A percentile compares a stretch with the other conserved stretches of the same genome.
phyloP scores from a whole-genome alignment of 2,329 filamentous ascomycete genomes.

The Epichloe aotearoae region DNA sequence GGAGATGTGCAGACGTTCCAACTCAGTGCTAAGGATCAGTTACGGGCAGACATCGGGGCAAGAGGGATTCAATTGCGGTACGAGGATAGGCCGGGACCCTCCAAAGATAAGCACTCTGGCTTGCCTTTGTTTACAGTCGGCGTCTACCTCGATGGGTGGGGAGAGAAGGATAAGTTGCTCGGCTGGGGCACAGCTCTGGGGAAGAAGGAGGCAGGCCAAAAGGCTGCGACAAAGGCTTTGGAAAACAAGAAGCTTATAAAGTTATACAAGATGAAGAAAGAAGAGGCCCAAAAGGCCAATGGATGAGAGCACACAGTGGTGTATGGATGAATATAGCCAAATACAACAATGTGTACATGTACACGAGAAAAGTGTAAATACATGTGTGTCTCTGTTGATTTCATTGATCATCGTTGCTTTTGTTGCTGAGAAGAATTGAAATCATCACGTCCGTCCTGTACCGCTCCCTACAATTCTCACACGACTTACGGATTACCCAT shows the following conservation, averaged over 20 bases:
- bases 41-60: slow-evolving; percentile 31
- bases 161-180: slow-evolving; percentile 47
- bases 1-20: not conserved
- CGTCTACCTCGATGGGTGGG: slow-evolving; percentile 55
- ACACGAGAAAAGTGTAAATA: not conserved
- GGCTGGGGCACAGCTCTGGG: slow-evolving; percentile 50
- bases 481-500: too few species aligned
- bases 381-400: not conserved
- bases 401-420: not conserved
- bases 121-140: slow-evolving; percentile 49
- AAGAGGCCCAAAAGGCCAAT: not conserved
- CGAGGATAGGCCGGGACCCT: slow-evolving; percentile 37
- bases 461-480: not conserved
- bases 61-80: slow-evolving; percentile 50
- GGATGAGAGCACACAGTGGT: not conserved
- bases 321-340: not conserved
- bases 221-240: slow-evolving; percentile 51
- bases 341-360: not conserved
- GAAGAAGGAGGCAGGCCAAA: slow-evolving; percentile 56
- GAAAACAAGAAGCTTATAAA: slow-evolving; percentile 52
- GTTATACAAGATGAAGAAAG: slow-evolving; percentile 33
- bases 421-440: not conserved
- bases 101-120: slow-evolving; percentile 39
- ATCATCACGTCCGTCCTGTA: not conserved
- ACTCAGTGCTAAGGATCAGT: slow-evolving; percentile 17